Evolutionary conservation across 768 basidiomycete genomes (phyloP).

Genomic region (Boletus reticuloceps): DNA sequence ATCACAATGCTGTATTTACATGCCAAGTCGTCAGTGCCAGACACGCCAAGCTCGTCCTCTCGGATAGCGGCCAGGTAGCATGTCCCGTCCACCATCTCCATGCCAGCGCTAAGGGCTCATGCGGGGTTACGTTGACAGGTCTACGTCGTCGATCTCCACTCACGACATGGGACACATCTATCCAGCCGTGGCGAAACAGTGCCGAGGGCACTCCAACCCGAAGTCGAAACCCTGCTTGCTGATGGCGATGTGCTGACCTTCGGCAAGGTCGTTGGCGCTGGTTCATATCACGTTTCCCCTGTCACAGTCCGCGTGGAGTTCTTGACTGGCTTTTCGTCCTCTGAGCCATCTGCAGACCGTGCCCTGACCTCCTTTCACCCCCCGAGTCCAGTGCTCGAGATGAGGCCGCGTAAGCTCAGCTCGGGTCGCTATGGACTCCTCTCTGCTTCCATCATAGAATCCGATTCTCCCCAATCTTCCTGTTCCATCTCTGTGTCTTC

Average conservation of each 20-base stretch:
- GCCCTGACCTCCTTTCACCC: slow-evolving; percentile 17
- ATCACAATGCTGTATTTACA: slow-evolving; percentile 58
- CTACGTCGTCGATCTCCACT: slow-evolving; percentile 66
- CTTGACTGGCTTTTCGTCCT: slow-evolving; percentile 22
- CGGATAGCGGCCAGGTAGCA: slow-evolving; percentile 65
- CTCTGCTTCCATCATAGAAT: slow-evolving; percentile 28
- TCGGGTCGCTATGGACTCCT: slow-evolving; percentile 68
- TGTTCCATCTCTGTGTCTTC: slow-evolving; percentile 44
- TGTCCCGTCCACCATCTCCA: slow-evolving; percentile 6
- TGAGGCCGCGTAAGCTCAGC: slow-evolving; percentile 30
- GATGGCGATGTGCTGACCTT: slow-evolving; percentile 76
- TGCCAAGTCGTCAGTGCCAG: slow-evolving; percentile 78
- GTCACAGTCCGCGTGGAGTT: slow-evolving; percentile 61
- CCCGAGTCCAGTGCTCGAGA: slow-evolving; percentile 26
- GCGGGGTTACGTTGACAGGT: slow-evolving; percentile 41
- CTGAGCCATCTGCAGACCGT: slow-evolving; percentile 18
- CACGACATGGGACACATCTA: slow-evolving; percentile 77
- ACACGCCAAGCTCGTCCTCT: slow-evolving; percentile 76
- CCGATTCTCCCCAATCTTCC: slow-evolving; percentile 27
- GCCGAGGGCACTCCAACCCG: slow-evolving; percentile 49
- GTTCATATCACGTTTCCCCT: slow-evolving; percentile 58
- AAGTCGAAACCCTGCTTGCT: slow-evolving; percentile 52
- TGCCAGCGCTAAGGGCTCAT: slow-evolving; percentile 12
- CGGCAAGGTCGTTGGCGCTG: slow-evolving; percentile 70
- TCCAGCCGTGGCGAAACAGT: slow-evolving; percentile 49